Evolutionary conservation across 331 rosid species (phyloP).

Genomic region (Quercus phellos): DNA sequence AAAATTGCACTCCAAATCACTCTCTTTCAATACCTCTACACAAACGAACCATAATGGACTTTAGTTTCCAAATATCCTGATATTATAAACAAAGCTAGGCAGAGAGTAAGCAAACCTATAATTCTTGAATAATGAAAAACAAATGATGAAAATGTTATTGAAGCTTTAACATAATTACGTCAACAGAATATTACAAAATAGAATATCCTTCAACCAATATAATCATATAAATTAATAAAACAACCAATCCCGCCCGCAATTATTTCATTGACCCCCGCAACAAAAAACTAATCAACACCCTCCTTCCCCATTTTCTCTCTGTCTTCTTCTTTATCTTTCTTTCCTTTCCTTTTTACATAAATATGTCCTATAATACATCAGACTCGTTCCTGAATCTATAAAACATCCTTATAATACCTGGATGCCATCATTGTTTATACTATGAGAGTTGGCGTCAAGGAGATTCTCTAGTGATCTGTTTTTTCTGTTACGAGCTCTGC

Average conservation of each 20-base stretch:
- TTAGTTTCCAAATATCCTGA: not conserved
- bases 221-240: conserved; percentile 13
- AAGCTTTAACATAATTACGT: conserved; percentile 22
- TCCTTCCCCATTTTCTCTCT: not conserved
- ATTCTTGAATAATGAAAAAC: not conserved
- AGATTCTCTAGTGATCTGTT: conserved; percentile 69
- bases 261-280: conserved; percentile 23
- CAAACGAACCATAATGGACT: not conserved
- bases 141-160: not conserved
- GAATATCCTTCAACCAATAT: conserved; percentile 11
- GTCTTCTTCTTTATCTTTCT: not conserved
- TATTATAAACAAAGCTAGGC: not conserved
- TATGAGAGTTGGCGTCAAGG: conserved; percentile 42
- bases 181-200: conserved; percentile 26
- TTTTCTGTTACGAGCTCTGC: conserved; percentile 65
- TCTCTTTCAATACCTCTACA: too few relatives aligned
- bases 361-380: conserved; percentile 18
- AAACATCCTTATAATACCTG: conserved; percentile 14
- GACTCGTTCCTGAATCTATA: not conserved
- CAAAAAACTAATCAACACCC: conserved; percentile 14
- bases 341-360: not conserved
- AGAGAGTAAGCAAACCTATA: too few relatives aligned
- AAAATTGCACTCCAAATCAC: too few relatives aligned
- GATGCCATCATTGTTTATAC: conserved; percentile 20
- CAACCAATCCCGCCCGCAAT: conserved; percentile 18